These are phyloP conservation scores for Diaporthe eres DNA, from an alignment of 2,329 filamentous ascomycete genomes.

Conservation along the genomic window DNA sequence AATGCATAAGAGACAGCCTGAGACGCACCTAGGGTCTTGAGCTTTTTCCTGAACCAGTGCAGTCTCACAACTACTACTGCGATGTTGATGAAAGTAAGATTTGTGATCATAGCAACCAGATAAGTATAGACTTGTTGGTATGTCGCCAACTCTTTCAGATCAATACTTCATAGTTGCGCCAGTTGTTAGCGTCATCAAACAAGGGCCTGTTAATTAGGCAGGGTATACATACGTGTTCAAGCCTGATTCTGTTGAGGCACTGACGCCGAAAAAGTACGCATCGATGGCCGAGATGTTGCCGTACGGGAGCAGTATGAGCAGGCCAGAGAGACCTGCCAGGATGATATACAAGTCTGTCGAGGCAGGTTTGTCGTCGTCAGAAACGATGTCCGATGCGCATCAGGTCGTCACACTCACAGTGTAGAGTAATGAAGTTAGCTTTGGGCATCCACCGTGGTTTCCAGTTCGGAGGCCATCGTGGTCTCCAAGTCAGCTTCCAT, in stretches of 20 bases:
- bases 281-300: conserved; percentile 23
- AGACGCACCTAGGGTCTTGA: conserved; percentile 3
- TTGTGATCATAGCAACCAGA: conserved; percentile 62
- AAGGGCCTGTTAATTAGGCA: not conserved
- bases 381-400: not conserved
- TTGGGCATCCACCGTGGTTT: not conserved
- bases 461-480: not conserved
- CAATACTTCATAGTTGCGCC: conserved; percentile 53
- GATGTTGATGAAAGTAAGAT: conserved; percentile 64
- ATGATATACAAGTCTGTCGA: conserved; percentile 19
- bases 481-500: not conserved
- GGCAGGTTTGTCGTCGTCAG: not conserved
- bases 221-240: conserved; percentile 60
- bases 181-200: not conserved
- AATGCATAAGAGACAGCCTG: not conserved
- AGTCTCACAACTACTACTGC: conserved; percentile 63
- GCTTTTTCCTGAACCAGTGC: conserved; percentile 61
- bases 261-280: conserved; percentile 52
- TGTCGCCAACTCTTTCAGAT: conserved; percentile 61
- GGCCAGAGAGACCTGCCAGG: conserved; percentile 3
- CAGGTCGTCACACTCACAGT: not conserved
- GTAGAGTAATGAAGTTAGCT: conserved; percentile 22
- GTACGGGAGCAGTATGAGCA: conserved; percentile 14
- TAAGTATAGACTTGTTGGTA: conserved; percentile 69
- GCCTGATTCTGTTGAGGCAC: conserved; percentile 64